Base-by-base conservation (phyloP, 345 rosid species). In the Mangifera indica region DNA sequence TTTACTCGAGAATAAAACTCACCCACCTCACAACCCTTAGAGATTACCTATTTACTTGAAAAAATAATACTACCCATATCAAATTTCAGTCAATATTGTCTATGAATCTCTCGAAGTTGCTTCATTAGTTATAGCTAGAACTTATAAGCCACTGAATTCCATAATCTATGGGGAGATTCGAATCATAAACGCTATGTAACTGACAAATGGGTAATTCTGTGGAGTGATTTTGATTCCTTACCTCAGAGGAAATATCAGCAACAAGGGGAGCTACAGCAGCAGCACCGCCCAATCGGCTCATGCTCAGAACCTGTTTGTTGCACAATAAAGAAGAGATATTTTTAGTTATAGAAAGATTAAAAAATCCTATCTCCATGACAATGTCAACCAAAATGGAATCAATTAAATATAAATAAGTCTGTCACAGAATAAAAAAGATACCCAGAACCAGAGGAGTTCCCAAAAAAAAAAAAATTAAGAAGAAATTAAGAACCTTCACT, bases 231-330 rank as follows among this genome's bases (percentile, higher is more conserved):
- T 37, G 42, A 55, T 55, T 2, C 8, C 44, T 76, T 73, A 93
- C 98, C 91, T 92, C 93, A 0, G 97, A 81, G 56, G 97, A 81
- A 46, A 88, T 78, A 77, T 90, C 93, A 67, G 93, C 87, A 70
- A 92, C 93, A 9, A 86, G 88, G 18, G 98, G 97, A 77, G 94
- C 93, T 72, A 76, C 97, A 58, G 92, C 89, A 0, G 91, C 89
- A 0, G 91, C 98, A 60, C 91, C 97, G 49, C 98, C 97, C 70
- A 94, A 80, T 76, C 98, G 86, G 77, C 98, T 94, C 97, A 92
- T 83, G 85, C 98, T 92, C 77, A 94, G 88, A 63, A 94, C 98
- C 98, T 93, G 81, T 29, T 29, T 29, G 32, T 60, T 29, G 44
- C 63, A 79, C 73, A 32, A 15, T 1, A 32, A 29, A 5, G 26